Percentiles rank a stretch among this genome's conserved stretches.
phyloP scores from a whole-genome alignment of 441 rosid genomes.

The Francoa sonchifolia region DNA sequence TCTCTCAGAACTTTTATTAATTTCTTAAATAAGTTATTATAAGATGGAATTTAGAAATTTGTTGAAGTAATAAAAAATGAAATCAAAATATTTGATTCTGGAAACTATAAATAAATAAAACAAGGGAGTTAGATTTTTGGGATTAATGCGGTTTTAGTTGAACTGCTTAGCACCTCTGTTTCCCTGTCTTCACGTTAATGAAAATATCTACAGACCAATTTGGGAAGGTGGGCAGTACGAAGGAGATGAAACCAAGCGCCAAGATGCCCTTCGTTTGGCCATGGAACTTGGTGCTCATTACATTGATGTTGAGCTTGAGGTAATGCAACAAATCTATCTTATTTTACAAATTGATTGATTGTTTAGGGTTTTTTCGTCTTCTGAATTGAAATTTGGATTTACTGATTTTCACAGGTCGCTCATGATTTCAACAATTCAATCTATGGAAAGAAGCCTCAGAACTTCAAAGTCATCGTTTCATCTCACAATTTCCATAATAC shows the following conservation, averaged over 20 bases:
- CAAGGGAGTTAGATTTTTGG: not conserved
- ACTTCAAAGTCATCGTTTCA: conserved; percentile 16
- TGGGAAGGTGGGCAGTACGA: conserved; percentile 59
- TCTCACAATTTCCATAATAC: conserved; percentile 19
- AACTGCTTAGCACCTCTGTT: not conserved
- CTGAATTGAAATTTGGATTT: too few relatives aligned
- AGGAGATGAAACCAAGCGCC: conserved; percentile 36
- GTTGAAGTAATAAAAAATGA: too few relatives aligned
- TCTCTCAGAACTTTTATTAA: not conserved
- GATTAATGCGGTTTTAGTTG: not conserved
- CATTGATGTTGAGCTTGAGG: conserved; percentile 16
- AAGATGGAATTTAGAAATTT: not conserved
- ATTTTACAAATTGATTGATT: not conserved
- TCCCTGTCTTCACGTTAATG: not conserved
- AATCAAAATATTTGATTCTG: too few relatives aligned
- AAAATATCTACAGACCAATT: conserved; percentile 24
- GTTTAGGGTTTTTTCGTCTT: too few relatives aligned
- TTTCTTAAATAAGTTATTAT: not conserved
- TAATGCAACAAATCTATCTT: not conserved
- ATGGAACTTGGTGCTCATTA: conserved; percentile 44
- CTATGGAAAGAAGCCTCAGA: conserved; percentile 13
- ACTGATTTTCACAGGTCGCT: conserved; percentile 20
- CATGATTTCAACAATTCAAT: conserved; percentile 17
- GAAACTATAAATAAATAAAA: too few relatives aligned
- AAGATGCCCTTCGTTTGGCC: conserved; percentile 33